Conservation (phyloP, 129 eudicot genomes). For the Flaveria brownii region DNA sequence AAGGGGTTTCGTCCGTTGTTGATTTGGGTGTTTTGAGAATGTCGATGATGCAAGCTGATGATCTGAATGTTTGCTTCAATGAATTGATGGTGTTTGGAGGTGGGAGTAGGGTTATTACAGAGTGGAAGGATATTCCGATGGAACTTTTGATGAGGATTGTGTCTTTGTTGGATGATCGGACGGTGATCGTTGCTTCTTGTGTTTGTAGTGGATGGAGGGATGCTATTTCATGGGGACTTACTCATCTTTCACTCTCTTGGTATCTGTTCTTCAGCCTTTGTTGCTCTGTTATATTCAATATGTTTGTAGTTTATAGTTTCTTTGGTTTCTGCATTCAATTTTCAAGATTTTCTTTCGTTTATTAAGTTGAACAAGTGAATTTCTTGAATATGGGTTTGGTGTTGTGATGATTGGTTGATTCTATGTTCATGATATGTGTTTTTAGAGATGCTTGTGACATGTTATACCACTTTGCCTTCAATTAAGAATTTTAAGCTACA, state of each 20-base stretch:
- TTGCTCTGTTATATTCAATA: not conserved
- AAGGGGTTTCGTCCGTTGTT: not conserved
- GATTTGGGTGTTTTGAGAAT: not conserved
- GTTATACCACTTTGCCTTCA: not conserved
- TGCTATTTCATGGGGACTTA: slow-evolving; percentile 74
- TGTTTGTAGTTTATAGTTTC: too few species aligned
- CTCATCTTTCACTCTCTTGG: slow-evolving; percentile 87
- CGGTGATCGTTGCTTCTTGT: slow-evolving; percentile 76
- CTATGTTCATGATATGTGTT: not conserved
- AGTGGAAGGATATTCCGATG: slow-evolving; percentile 95
- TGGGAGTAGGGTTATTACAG: slow-evolving; percentile 47
- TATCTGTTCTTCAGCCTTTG: slow-evolving; percentile 27
- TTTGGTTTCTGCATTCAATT: not conserved
- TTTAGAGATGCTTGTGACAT: not conserved
- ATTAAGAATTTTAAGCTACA: not conserved
- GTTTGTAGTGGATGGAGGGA: slow-evolving; percentile 97
- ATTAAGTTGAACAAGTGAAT: not conserved
- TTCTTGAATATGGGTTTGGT: not conserved
- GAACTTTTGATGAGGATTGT: slow-evolving; percentile 71
- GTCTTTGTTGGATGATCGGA: slow-evolving; percentile 73
- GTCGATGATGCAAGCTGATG: slow-evolving; percentile 25
- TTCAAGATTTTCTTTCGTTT: not conserved
- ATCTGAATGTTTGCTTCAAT: slow-evolving; percentile 45
- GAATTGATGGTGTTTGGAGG: slow-evolving; percentile 51
- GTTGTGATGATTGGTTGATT: not conserved